A percentile compares a stretch with the other conserved stretches of the same genome.
phyloP scores from a whole-genome alignment of 805 yeast genomes.

The Nakazawaea ernobii region DNA sequence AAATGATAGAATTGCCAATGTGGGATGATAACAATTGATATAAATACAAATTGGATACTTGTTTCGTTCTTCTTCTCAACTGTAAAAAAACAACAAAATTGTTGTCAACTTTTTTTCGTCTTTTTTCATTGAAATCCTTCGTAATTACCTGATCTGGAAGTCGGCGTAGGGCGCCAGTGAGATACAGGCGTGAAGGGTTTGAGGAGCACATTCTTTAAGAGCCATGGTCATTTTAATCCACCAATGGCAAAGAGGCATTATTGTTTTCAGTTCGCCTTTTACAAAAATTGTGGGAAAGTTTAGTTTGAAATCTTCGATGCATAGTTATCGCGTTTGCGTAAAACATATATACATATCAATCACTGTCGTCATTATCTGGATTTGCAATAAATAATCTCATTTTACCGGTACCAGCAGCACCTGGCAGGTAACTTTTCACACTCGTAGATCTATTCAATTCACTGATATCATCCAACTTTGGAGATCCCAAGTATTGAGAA shows the following conservation, averaged over 20 bases:
- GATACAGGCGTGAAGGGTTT: too few species aligned
- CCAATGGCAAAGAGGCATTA: too few species aligned
- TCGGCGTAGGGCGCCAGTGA: background rate
- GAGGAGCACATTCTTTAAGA: too few species aligned
- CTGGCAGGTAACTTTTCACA: constrained; percentile 22
- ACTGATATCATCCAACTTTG: constrained; percentile 9
- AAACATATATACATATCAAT: background rate
- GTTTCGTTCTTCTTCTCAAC: background rate
- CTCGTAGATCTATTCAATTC: constrained; percentile 28
- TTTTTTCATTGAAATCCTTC: too few species aligned
- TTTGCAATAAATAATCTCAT: constrained; percentile 52
- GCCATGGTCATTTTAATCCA: too few species aligned
- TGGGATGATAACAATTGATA: too few species aligned
- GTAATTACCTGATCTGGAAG: constrained; percentile 1
- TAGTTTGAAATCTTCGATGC: too few species aligned
- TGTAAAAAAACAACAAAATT: too few species aligned
- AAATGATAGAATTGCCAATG: background rate
- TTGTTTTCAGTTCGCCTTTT: too few species aligned
- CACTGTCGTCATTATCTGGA: constrained; percentile 32
- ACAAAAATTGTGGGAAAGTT: too few species aligned
- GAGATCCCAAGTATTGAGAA: constrained; percentile 9
- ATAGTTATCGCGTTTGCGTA: background rate
- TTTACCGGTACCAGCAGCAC: constrained; percentile 28
- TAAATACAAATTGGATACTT: background rate
- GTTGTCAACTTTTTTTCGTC: background rate